These are phyloP conservation scores for Apiospora pterosperma DNA, from an alignment of 2,329 filamentous ascomycete species.

Conservation along the genomic window DNA sequence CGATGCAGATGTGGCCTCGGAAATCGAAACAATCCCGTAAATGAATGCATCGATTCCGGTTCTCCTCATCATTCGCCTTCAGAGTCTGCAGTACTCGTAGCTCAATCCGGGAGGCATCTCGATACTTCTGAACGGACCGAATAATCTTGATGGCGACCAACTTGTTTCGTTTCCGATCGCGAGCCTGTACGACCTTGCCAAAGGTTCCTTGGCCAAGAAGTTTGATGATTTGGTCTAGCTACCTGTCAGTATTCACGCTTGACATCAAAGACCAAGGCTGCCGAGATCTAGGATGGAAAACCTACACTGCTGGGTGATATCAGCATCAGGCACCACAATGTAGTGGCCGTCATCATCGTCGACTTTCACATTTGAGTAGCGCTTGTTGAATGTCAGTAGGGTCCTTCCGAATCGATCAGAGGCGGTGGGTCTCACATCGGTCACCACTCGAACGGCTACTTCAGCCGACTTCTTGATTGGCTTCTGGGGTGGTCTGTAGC, in stretches of 20 bases:
- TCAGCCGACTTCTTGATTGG: constrained; percentile 89
- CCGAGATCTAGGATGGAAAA: constrained; percentile 17
- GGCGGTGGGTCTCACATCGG: constrained; percentile 52
- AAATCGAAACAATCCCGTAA: constrained; percentile 96
- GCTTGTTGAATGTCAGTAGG: constrained; percentile 11
- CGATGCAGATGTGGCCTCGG: constrained; percentile 90
- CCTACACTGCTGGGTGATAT: constrained; percentile 87
- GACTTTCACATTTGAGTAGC: constrained; percentile 64
- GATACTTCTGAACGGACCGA: constrained; percentile 95
- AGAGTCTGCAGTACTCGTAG: constrained; percentile 88
- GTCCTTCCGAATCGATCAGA: not conserved
- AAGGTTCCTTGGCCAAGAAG: constrained; percentile 96
- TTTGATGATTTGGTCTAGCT: constrained; percentile 77
- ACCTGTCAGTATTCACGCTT: constrained; percentile 14
- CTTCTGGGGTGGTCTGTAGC: constrained; percentile 82
- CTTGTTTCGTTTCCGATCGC: constrained; percentile 73
- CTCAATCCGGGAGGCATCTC: constrained; percentile 93
- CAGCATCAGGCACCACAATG: constrained; percentile 82
- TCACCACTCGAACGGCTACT: constrained; percentile 60
- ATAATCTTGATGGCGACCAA: constrained; percentile 95
- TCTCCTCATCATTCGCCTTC: constrained; percentile 84
- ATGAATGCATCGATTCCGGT: constrained; percentile 96
- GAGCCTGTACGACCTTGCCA: constrained; percentile 94
- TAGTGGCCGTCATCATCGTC: constrained; percentile 98
- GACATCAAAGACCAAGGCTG: not conserved